These are phyloP conservation scores for Candida takata DNA, from an alignment of 805 yeast genomes.

Conservation along the genomic window DNA sequence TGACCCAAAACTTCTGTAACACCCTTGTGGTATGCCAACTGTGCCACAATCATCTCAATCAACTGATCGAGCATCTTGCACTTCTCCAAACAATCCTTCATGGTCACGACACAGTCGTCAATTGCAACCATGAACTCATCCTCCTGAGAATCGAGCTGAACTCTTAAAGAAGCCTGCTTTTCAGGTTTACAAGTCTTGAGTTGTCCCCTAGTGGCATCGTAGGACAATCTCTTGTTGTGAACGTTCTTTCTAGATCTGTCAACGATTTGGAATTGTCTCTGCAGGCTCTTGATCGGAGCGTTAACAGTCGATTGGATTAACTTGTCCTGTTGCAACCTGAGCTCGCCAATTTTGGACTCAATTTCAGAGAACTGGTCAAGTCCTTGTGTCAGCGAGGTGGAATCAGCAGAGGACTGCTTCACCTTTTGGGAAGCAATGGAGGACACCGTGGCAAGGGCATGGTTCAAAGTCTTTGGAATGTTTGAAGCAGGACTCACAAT, in stretches of 20 bases:
- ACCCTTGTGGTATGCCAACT: constrained; percentile 71
- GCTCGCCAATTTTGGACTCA: constrained; percentile 72
- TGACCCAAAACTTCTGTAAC: constrained; percentile 61
- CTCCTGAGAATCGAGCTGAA: constrained; percentile 75
- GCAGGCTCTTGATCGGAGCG: constrained; percentile 52
- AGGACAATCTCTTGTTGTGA: constrained; percentile 67
- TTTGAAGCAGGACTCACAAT: constrained; percentile 44
- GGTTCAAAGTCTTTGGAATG: constrained; percentile 73
- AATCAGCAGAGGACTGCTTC: constrained; percentile 27
- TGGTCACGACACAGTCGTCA: constrained; percentile 76
- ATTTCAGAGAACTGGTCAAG: constrained; percentile 62
- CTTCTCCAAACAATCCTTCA: constrained; percentile 72
- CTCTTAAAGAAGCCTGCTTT: constrained; percentile 67
- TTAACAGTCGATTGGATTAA: constrained; percentile 65
- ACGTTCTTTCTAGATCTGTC: constrained; percentile 65
- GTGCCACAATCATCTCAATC: constrained; percentile 67
- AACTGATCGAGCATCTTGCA: constrained; percentile 64
- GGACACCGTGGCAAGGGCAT: constrained; percentile 74
- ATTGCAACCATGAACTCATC: constrained; percentile 87
- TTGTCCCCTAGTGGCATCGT: constrained; percentile 68
- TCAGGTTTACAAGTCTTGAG: constrained; percentile 46
- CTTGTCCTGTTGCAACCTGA: constrained; percentile 76
- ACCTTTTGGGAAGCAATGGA: constrained; percentile 33
- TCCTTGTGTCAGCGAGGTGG: constrained; percentile 51
- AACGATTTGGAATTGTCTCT: constrained; percentile 54